Evolutionary conservation across 1,139 yeast genomes (phyloP), one percentile per base, ranked within the genome.

Genomic region (Eremothecium sinecaudum): DNA sequence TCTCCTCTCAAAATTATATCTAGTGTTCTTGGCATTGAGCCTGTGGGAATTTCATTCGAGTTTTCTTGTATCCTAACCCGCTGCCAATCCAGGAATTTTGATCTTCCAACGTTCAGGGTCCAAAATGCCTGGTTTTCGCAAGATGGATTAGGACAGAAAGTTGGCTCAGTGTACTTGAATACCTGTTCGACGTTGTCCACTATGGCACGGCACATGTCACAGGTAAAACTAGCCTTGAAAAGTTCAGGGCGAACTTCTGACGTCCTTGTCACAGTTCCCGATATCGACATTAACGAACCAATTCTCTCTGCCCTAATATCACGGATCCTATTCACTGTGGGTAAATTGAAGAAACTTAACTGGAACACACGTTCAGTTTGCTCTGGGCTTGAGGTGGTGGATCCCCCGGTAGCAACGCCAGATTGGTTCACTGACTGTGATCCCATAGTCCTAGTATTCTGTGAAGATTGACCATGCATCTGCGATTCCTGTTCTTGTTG

Each of bases 181-280:
- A 79, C 75, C 60, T 90, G 99, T 53, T 90, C 98, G 18, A 90
- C 81, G 34, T 87, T 90, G 48, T 83, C 92, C 17, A 87, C 79
- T 2, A 80, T 64, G 0, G 96, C 82, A 33, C 83, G 73, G 59
- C 99, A 90, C 51, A 75, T 67, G 49, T 84, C 94, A 64, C 99
- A 90, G 2, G 86, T 75, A 57, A 90, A 90, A 16, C 92, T 73
- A 5, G 87, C 99, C 41, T 71, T 74, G 63, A 71, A 84, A 40
- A 90, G 68, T 58, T 92, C 99, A 0, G 99, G 99, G 41, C 98
- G 75, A 11, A 92, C 97, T 62, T 92, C 98, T 19, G 94, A 81
- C 1, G 98, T 86, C 58, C 98, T 71, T 1, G 98, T 90, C 2
- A 92, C 95, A 0, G 99, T 92, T 33, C 98, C 99, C 24, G 92